These are phyloP conservation scores for Globisporangium uncinulatum DNA, from an alignment of 352 stramenopile species.

Conservation along the genomic window DNA sequence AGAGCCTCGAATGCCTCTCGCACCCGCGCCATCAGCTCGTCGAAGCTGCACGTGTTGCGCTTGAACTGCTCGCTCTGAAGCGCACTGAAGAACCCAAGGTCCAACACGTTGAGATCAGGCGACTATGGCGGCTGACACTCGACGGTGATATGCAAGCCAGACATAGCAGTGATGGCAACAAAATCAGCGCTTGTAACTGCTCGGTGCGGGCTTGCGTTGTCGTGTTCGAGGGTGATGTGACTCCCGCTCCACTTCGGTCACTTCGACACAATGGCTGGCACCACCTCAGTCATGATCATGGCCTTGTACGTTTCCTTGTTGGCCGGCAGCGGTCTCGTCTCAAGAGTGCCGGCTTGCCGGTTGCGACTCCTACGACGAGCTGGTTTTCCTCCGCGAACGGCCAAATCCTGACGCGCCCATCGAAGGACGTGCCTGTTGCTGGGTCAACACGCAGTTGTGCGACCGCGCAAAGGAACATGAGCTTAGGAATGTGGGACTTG, in stretches of 20 bases:
- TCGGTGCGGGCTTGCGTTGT: conserved; percentile 7
- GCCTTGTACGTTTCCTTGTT: conserved; percentile 9
- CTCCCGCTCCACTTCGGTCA: conserved; percentile 3
- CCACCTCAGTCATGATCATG: conserved; percentile 9
- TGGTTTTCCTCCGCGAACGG: conserved; percentile 5
- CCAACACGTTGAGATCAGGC: conserved; percentile 2
- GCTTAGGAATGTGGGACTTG: conserved; percentile 7
- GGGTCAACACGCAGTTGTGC: conserved; percentile 4
- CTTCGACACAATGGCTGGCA: conserved; percentile 6
- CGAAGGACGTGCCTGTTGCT: conserved; percentile 6
- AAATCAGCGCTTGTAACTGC: conserved; percentile 7
- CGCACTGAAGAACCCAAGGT: conserved; percentile 6
- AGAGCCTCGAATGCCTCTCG: no score
- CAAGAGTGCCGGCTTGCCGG: conserved; percentile 1
- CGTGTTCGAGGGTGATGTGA: conserved; percentile 3
- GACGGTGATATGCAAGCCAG: conserved; percentile 2
- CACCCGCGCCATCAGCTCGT: no score
- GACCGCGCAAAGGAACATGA: conserved; percentile 6
- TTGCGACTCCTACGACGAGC: conserved; percentile 8
- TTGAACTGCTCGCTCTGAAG: conserved; percentile 6
- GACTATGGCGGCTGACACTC: conserved; percentile 5
- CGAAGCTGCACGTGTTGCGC: no score
- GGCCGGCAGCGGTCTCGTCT: conserved; percentile 5
- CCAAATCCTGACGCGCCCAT: conserved; percentile 3
- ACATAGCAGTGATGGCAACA: not conserved